phyloP scores from a whole-genome alignment of 805 yeast species.

The Ogataea salicorniae region DNA sequence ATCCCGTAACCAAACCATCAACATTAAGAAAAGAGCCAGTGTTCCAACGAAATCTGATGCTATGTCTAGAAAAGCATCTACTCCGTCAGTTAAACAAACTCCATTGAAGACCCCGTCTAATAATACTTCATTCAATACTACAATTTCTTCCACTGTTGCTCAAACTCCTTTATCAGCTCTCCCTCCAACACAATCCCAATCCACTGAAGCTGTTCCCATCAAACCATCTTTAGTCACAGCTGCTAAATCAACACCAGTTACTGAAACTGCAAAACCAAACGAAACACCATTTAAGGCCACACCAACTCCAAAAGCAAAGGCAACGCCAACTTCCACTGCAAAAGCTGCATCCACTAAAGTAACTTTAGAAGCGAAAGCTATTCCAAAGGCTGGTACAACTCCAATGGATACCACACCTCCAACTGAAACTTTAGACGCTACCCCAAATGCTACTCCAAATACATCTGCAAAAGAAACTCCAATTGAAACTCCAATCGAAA shows the following conservation, averaged over 20 bases:
- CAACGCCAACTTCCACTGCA: not conserved
- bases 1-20: constrained; percentile 1
- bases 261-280: not conserved
- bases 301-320: not conserved
- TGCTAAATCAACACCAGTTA: not conserved
- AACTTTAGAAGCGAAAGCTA: not conserved
- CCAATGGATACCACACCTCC: not conserved
- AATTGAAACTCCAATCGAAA: not conserved
- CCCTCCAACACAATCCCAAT: not conserved
- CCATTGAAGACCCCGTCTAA: not conserved
- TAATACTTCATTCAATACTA: not conserved
- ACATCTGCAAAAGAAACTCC: not conserved
- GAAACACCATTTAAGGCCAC: not conserved
- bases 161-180: not conserved
- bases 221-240: not conserved
- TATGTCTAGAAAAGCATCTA: constrained; percentile 13
- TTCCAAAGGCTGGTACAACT: not conserved
- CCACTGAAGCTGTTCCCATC: not conserved
- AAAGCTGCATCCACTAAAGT: not conserved
- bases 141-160: not conserved
- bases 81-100: constrained; percentile 7
- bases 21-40: constrained; percentile 20
- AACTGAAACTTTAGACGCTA: not conserved
- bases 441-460: not conserved
- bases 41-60: constrained; percentile 28